Percentiles rank a stretch among this genome's conserved stretches.
These are phyloP conservation scores for Globisporangium rhizosaccharum DNA, from an alignment of 352 stramenopile genomes.

Conservation along the genomic window DNA sequence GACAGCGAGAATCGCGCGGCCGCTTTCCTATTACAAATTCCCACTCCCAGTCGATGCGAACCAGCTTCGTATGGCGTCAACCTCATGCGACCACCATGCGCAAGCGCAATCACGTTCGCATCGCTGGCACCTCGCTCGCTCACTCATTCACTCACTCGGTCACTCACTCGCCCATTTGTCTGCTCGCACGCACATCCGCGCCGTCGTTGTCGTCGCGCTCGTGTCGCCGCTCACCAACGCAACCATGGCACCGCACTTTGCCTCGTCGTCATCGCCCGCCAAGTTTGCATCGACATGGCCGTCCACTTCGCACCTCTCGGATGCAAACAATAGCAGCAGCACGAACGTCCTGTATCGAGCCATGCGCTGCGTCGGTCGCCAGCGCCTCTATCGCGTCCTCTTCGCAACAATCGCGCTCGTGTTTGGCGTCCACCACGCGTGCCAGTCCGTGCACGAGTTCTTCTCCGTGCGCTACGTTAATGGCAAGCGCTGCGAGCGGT, in stretches of 20 bases:
- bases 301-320: too few species aligned
- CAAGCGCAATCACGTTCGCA: neutral
- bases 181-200: neutral
- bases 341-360: neutral
- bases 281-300: conserved; percentile 8
- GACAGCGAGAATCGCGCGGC: too few species aligned
- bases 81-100: too few species aligned
- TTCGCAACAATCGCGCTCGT: neutral
- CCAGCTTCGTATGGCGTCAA: too few species aligned
- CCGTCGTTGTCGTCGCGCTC: too few species aligned
- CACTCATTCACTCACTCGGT: neutral
- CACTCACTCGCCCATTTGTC: neutral
- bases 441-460: conserved; percentile 7
- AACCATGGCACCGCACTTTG: conserved; percentile 14
- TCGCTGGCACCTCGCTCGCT: too few species aligned
- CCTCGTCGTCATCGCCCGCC: conserved; percentile 17
- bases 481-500: conserved; percentile 14
- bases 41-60: too few species aligned
- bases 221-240: too few species aligned
- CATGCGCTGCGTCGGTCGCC: conserved; percentile 5
- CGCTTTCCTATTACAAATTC: too few species aligned
- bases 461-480: conserved; percentile 11
- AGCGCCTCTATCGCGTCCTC: conserved; percentile 13
- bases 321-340: neutral
- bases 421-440: conserved; percentile 1